phyloP scores from a whole-genome alignment of 768 basidiomycete genomes.

The Collybia sp. region DNA sequence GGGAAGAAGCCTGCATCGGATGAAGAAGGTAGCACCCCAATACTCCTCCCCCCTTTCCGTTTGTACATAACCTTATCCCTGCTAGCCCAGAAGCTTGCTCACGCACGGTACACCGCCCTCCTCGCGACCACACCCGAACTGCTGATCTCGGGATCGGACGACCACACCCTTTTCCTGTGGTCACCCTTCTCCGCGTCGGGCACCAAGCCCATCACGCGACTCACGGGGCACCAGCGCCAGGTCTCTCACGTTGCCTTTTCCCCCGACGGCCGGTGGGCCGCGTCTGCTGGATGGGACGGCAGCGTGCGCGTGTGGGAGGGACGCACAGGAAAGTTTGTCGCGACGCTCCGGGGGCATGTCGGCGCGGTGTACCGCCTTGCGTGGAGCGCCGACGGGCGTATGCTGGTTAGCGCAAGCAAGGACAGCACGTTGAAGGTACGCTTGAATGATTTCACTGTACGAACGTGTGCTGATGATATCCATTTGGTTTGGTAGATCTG shows the following conservation, averaged over 20 bases:
- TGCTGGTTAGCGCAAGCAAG: conserved; percentile 93
- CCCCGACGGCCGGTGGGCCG: conserved; percentile 90
- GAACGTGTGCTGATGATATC: not conserved
- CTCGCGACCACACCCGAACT: conserved; percentile 68
- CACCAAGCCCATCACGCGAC: conserved; percentile 51
- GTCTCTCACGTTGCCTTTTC: conserved; percentile 93
- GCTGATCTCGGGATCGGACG: conserved; percentile 93
- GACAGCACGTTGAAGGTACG: conserved; percentile 92
- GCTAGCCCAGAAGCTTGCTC: conserved; percentile 73
- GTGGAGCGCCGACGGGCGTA: conserved; percentile 91
- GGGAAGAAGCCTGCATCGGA: conserved; percentile 75
- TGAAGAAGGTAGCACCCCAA: conserved; percentile 59
- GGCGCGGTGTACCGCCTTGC: conserved; percentile 91
- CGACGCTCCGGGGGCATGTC: conserved; percentile 88
- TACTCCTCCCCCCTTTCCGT: not conserved
- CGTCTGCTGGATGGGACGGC: conserved; percentile 88
- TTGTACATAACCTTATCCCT: not conserved
- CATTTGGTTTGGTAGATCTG: conserved; percentile 57
- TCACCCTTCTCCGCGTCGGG: conserved; percentile 56
- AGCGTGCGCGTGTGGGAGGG: conserved; percentile 93
- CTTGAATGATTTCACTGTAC: not conserved
- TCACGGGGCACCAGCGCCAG: conserved; percentile 95
- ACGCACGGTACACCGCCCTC: conserved; percentile 72
- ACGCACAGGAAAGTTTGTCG: conserved; percentile 79
- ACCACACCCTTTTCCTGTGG: conserved; percentile 98